These are phyloP conservation scores for Paspalum vaginatum DNA, from an alignment of 176 grass and related monocot genomes.

Conservation along the genomic window DNA sequence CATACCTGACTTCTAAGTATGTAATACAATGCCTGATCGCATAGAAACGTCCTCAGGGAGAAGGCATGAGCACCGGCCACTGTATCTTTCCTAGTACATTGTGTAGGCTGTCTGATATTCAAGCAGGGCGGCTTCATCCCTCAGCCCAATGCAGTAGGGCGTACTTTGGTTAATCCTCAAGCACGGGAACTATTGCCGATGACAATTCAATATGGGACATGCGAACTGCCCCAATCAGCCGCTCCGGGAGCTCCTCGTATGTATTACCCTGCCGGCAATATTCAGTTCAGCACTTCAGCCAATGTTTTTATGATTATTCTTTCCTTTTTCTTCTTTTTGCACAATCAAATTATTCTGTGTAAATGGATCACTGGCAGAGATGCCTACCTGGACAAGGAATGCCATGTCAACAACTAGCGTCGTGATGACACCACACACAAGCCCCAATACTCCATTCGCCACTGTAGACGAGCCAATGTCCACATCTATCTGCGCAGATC, in stretches of 20 bases:
- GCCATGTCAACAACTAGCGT: conserved; percentile 98
- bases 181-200: conserved; percentile 67
- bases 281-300: neutral
- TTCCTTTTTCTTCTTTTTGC: neutral
- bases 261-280: conserved; percentile 58
- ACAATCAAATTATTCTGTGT: neutral
- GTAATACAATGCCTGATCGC: conserved; percentile 18
- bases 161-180: conserved; percentile 53
- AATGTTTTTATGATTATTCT: neutral
- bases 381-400: conserved; percentile 89
- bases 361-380: neutral
- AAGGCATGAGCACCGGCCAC: neutral
- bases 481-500: conserved; percentile 79
- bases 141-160: neutral
- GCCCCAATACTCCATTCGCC: conserved; percentile 93
- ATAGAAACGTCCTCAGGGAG: conserved; percentile 22
- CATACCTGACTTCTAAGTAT: neutral
- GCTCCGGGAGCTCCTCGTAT: conserved; percentile 84
- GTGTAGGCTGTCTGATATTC: conserved; percentile 24
- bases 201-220: conserved; percentile 84
- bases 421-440: conserved; percentile 87
- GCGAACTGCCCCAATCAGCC: conserved; percentile 92
- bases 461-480: conserved; percentile 98
- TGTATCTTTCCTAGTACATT: conserved; percentile 34
- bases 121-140: neutral